These are phyloP conservation scores for Cladosporium austrohemisphaericum DNA, from an alignment of 2,329 filamentous ascomycete genomes.

Conservation along the genomic window DNA sequence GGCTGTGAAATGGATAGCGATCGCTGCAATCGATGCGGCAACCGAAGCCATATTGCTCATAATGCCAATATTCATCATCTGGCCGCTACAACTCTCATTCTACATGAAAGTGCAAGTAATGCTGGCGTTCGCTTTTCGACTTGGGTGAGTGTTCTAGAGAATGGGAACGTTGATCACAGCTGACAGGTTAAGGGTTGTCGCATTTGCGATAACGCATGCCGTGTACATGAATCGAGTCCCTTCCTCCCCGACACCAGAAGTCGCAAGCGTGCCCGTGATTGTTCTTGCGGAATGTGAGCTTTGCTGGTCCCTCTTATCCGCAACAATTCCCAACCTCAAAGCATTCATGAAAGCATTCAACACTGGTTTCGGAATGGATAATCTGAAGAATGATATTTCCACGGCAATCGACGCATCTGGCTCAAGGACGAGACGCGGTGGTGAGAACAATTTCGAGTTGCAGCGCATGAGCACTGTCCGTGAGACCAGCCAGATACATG, in stretches of 20 bases:
- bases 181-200: slow-evolving; percentile 1
- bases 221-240: background rate
- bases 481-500: too few relatives aligned
- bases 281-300: slow-evolving; percentile 34
- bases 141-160: slow-evolving; percentile 29
- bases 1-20: slow-evolving; percentile 36
- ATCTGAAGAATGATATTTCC: slow-evolving; percentile 6
- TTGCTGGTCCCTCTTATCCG: slow-evolving; percentile 35
- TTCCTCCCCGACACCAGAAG: slow-evolving; percentile 20
- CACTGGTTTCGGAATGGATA: slow-evolving; percentile 27
- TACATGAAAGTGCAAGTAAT: slow-evolving; percentile 34
- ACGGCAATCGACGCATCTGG: background rate
- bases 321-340: slow-evolving; percentile 36
- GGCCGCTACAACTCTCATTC: slow-evolving; percentile 34
- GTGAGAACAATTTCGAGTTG: background rate
- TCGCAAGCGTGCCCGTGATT: slow-evolving; percentile 26
- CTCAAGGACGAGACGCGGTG: background rate
- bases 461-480: background rate
- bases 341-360: slow-evolving; percentile 36
- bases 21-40: slow-evolving; percentile 39
- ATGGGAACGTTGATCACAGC: background rate
- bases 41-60: slow-evolving; percentile 36
- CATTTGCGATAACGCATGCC: slow-evolving; percentile 9
- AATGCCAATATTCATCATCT: slow-evolving; percentile 33
- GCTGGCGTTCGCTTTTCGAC: slow-evolving; percentile 35